phyloP scores from a whole-genome alignment of 495 filamentous ascomycete species.

The Penicillium robsamsonii region DNA sequence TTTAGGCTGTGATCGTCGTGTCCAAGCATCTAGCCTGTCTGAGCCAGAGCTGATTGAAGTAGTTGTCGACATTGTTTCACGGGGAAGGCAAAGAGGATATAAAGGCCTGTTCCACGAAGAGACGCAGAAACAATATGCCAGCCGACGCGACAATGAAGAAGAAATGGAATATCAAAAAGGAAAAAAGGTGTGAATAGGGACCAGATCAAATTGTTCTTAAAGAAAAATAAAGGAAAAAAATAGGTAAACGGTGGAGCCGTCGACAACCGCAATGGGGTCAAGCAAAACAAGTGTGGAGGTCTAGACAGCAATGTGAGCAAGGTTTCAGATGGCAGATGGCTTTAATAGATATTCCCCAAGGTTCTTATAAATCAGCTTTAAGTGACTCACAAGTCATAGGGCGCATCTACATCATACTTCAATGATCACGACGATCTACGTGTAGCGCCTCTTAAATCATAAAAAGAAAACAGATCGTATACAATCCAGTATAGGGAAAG shows the following conservation, averaged over 20 bases:
- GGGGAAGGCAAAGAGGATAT: background rate
- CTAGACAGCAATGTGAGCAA: constrained; percentile 1
- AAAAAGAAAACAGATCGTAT: background rate
- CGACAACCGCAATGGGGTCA: constrained; percentile 24
- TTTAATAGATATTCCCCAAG: background rate
- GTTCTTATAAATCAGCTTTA: background rate
- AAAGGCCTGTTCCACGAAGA: background rate
- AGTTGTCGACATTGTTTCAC: constrained; percentile 19
- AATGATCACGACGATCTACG: constrained; percentile 5
- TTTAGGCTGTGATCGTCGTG: constrained; percentile 31
- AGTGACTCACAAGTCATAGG: constrained; percentile 11
- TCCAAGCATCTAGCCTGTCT: constrained; percentile 30
- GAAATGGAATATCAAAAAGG: background rate
- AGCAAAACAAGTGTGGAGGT: constrained; percentile 11
- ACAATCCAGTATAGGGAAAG: constrained; percentile 3
- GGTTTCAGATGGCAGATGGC: background rate
- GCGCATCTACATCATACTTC: background rate
- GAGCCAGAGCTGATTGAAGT: constrained; percentile 32
- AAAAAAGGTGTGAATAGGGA: background rate
- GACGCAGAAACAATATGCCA: background rate
- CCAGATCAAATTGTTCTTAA: background rate
- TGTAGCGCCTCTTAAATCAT: background rate
- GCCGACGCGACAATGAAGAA: background rate
- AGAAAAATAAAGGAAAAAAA: constrained; percentile 10
- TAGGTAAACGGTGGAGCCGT: constrained; percentile 30